Evolutionary conservation across 208 protist species (phyloP).

Genomic region (Phytomonas serpens): DNA sequence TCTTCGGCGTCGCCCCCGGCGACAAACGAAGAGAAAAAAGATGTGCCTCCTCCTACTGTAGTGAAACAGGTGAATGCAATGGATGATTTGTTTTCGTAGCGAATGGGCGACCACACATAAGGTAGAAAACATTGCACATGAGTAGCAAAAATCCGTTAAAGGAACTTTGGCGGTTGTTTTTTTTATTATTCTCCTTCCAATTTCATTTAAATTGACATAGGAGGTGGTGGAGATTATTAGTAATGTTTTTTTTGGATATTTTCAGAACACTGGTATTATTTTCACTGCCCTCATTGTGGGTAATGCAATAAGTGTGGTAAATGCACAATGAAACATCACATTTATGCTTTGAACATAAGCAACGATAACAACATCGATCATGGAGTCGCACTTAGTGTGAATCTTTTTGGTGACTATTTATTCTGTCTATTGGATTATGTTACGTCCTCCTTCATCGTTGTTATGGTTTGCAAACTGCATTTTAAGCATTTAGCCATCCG

Average conservation of each 20-base stretch:
- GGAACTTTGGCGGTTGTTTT: not conserved
- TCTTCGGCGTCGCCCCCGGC: not conserved
- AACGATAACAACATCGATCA: not conserved
- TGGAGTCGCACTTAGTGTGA: not conserved
- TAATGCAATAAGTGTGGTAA: not conserved
- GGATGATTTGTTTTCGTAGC: conserved; percentile 1
- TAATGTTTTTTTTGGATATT: not conserved
- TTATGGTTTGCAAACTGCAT: conserved; percentile 6
- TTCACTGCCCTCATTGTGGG: not conserved
- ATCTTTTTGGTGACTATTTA: not conserved
- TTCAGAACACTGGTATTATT: not conserved
- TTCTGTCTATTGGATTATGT: not conserved
- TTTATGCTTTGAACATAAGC: not conserved
- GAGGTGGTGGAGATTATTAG: not conserved
- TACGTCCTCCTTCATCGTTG: not conserved
- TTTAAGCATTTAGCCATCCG: conserved; percentile 5
- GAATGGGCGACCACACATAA: not conserved
- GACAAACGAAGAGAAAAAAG: not conserved
- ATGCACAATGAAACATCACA: not conserved
- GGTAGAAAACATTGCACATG: not conserved
- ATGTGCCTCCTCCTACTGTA: not conserved
- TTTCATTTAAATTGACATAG: not conserved
- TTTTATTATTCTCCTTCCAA: not conserved
- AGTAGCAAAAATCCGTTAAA: not conserved
- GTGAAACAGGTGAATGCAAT: not conserved